These are phyloP conservation scores for Globisporangium spinosum DNA, from an alignment of 352 stramenopile species.

Conservation along the genomic window DNA sequence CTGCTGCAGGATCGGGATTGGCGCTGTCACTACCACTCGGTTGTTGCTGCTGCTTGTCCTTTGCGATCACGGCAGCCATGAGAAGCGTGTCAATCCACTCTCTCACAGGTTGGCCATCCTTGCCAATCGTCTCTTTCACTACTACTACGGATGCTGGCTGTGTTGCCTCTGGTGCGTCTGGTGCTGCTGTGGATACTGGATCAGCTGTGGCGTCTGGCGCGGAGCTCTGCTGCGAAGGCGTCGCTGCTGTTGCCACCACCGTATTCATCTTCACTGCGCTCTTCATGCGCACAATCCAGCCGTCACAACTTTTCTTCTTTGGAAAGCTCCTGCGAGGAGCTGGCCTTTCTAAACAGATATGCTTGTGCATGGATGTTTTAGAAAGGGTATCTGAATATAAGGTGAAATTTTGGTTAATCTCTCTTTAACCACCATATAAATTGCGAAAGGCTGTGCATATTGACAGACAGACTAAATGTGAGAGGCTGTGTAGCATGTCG, in stretches of 20 bases:
- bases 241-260: not conserved
- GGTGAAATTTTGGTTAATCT: not conserved
- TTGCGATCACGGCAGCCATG: constrained; percentile 69
- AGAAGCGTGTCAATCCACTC: constrained; percentile 83
- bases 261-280: constrained; percentile 11
- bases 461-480: not conserved
- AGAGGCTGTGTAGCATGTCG: constrained; percentile 30
- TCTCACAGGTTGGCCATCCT: constrained; percentile 38
- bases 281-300: constrained; percentile 11
- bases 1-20: not conserved
- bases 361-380: not conserved
- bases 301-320: constrained; percentile 5
- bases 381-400: constrained; percentile 1
- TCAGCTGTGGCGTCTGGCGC: not conserved
- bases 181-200: not conserved
- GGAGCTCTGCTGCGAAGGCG: not conserved
- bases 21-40: constrained; percentile 1
- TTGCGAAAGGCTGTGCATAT: not conserved
- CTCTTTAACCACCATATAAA: not conserved
- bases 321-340: not conserved
- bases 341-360: not conserved
- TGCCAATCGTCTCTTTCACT: constrained; percentile 10
- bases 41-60: constrained; percentile 41
- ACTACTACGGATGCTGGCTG: not conserved
- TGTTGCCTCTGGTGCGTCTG: constrained; percentile 3